Evolutionary conservation across 495 filamentous ascomycete genomes (phyloP), one percentile per base, ranked within the genome.

Genomic region (Lophium mytilinum): DNA sequence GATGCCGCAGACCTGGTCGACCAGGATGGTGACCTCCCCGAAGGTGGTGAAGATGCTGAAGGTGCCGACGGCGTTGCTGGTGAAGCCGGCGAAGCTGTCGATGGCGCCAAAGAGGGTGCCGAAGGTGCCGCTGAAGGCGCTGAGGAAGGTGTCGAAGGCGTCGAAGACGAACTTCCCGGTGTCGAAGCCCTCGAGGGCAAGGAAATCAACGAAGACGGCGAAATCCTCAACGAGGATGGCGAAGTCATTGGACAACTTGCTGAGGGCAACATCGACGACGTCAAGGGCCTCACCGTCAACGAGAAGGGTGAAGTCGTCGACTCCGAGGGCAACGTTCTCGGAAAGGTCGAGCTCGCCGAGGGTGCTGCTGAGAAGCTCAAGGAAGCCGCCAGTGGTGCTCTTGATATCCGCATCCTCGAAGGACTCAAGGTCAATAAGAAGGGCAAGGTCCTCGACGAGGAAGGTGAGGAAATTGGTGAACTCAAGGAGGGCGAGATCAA

Each of bases 271-370:
- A 55, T 70, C 51, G 61, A 66, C 41, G 68, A 73, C 39, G 65
- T 69, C 42, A 65, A 66, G 50, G 79, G 78, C 52, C 77, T 85
- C 15, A 72, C 79, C 24, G 76, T 84, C 60, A 78, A 78, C 57
- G 70, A 82, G 51, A 75, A 82, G 47, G 82, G 82, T 24, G 80
- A 76, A 65, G 73, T 84, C 39, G 79, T 82, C 50, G 83, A 86
- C 55, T 70, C 78, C 50, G 80, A 82, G 56, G 76, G 78, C 45
- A 80, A 78, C 43, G 76, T 79, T n/a, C 76, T 85, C 40, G 82
- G 81, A 48, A 72, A 75, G 57, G 67, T 83, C 18, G 69, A 76
- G 48, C 53, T 77, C 33, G 63, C 67, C 37, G 63, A 71, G 52
- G 68, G 72, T 47, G 66, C 68, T 14, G 68, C 71, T 21, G 66